These are phyloP conservation scores for Tylopilus balloui DNA, from an alignment of 768 basidiomycete genomes.

Conservation along the genomic window DNA sequence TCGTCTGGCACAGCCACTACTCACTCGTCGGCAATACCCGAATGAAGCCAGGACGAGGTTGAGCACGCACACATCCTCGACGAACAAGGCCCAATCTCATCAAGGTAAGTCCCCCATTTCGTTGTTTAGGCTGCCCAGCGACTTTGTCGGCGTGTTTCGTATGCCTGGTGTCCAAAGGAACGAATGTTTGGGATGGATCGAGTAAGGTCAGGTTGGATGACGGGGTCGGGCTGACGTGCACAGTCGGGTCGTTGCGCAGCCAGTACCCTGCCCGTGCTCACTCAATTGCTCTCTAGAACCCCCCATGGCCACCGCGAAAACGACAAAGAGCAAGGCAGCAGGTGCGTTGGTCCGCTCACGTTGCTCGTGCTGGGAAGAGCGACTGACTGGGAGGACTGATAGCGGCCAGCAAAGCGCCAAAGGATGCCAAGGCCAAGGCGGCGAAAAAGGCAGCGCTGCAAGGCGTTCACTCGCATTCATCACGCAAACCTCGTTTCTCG, in stretches of 20 bases:
- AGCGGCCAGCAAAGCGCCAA: slow-evolving; percentile 31
- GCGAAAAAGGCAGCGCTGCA: slow-evolving; percentile 97
- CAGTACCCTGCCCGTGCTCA: slow-evolving; percentile 1
- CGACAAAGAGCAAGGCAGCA: slow-evolving; percentile 57
- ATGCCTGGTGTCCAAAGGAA: neutral
- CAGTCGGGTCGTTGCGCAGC: neutral
- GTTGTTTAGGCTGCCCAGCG: neutral
- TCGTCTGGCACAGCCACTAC: slow-evolving; percentile 20
- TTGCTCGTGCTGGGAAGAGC: too few relatives aligned
- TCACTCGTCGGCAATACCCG: slow-evolving; percentile 23
- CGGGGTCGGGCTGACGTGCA: neutral
- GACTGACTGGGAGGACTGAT: neutral
- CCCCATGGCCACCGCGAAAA: slow-evolving; percentile 68
- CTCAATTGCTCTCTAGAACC: slow-evolving; percentile 4
- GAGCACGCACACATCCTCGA: slow-evolving; percentile 11
- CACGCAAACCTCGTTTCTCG: slow-evolving; percentile 78
- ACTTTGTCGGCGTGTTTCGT: neutral
- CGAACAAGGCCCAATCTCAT: slow-evolving; percentile 27
- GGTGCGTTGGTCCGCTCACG: slow-evolving; percentile 37
- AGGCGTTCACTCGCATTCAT: slow-evolving; percentile 69
- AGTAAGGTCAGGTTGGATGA: slow-evolving; percentile 18
- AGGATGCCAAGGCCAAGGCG: slow-evolving; percentile 74
- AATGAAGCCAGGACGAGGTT: neutral
- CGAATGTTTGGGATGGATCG: slow-evolving; percentile 20
- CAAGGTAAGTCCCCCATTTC: slow-evolving; percentile 22